These are phyloP conservation scores for Daldinia decipiens DNA, from an alignment of 495 filamentous ascomycete species.

Conservation along the genomic window DNA sequence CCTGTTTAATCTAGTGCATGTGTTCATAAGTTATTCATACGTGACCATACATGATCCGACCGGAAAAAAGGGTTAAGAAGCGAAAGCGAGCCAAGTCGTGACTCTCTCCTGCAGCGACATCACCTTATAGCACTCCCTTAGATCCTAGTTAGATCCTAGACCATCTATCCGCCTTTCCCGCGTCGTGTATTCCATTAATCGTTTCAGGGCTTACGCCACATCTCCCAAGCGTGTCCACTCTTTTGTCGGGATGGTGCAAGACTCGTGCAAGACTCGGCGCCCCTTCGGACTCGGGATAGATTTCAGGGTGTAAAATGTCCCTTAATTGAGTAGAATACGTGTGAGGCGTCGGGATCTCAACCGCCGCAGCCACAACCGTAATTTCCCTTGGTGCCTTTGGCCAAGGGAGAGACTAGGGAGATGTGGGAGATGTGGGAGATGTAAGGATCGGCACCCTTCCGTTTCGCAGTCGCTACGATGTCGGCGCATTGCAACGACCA, in stretches of 20 bases:
- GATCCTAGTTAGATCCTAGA: conserved; percentile 7
- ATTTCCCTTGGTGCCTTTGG: conserved; percentile 6
- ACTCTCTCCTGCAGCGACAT: conserved; percentile 13
- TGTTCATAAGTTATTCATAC: conserved; percentile 8
- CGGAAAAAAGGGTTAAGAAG: not conserved
- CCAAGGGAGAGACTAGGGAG: conserved; percentile 3
- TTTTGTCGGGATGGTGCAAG: conserved; percentile 22
- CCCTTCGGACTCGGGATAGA: conserved; percentile 15
- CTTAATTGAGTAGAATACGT: conserved; percentile 23
- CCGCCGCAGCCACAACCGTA: conserved; percentile 28
- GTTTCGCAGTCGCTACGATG: conserved; percentile 26
- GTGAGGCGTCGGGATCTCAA: conserved; percentile 40
- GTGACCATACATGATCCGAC: not conserved
- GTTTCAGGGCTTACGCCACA: conserved; percentile 33
- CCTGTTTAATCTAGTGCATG: conserved; percentile 26
- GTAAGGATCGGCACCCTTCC: conserved; percentile 24
- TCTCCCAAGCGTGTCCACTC: conserved; percentile 13
- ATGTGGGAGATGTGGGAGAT: not conserved
- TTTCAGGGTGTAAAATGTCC: not conserved
- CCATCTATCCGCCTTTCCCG: conserved; percentile 12
- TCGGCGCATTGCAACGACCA: conserved; percentile 21
- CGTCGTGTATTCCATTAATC: conserved; percentile 18
- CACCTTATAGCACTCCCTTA: not conserved
- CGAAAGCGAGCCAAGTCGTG: conserved; percentile 8
- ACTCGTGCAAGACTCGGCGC: conserved; percentile 21